Percentiles rank a stretch among this genome's conserved stretches.
Conservation (phyloP, 2,329 filamentous ascomycete species). For the Colletotrichum sp. region DNA sequence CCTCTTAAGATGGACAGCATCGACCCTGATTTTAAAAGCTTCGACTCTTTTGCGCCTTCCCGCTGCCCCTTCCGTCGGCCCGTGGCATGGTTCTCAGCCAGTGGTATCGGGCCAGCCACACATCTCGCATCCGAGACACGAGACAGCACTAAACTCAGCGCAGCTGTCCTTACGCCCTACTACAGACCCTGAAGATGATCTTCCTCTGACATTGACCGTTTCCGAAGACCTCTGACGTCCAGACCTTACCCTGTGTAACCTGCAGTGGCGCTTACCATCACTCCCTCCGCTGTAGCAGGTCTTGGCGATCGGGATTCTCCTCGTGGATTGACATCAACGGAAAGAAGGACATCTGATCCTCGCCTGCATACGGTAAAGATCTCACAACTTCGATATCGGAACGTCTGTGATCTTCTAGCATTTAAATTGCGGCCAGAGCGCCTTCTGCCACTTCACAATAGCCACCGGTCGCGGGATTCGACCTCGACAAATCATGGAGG, state of each 20-base stretch:
- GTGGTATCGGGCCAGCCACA: background rate
- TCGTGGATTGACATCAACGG: background rate
- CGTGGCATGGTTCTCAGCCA: background rate
- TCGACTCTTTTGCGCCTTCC: background rate
- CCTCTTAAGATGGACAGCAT: background rate
- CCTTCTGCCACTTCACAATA: background rate
- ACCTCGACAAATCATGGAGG: background rate
- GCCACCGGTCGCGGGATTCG: background rate
- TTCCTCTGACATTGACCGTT: background rate
- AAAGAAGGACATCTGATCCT: background rate
- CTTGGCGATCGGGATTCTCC: background rate
- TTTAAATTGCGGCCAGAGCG: background rate
- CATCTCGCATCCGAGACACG: background rate
- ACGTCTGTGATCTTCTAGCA: background rate
- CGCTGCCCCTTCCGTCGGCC: background rate
- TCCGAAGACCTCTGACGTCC: background rate
- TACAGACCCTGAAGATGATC: background rate
- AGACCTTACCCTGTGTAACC: background rate
- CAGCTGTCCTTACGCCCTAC: background rate
- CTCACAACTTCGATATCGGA: background rate
- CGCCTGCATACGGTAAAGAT: background rate
- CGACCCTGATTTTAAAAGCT: background rate
- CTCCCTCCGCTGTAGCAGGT: background rate
- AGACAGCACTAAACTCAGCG: background rate
- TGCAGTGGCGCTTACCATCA: background rate